Evolutionary conservation across 2,329 filamentous ascomycete species (phyloP).

Genomic region (Trichoderma polysporum): DNA sequence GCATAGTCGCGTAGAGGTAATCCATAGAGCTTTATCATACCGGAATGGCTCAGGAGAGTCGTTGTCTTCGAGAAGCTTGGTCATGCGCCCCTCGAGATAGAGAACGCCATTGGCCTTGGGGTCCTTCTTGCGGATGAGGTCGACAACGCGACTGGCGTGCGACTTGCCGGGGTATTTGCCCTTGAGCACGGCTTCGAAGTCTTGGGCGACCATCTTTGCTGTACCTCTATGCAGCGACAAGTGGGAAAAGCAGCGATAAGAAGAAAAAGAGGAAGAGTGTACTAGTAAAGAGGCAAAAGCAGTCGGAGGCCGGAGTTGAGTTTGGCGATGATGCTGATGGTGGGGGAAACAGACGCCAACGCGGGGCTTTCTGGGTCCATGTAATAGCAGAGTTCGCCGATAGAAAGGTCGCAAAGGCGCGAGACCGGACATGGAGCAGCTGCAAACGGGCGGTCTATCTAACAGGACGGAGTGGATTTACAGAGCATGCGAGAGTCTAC

Average conservation of each 20-base stretch:
- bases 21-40: conserved; percentile 45
- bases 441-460: neutral
- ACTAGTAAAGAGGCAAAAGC: neutral
- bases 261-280: neutral
- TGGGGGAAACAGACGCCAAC: conserved; percentile 8
- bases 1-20: neutral
- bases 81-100: conserved; percentile 84
- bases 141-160: conserved; percentile 80
- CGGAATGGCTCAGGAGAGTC: conserved; percentile 80
- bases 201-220: conserved; percentile 38
- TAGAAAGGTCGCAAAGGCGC: neutral
- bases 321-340: conserved; percentile 9
- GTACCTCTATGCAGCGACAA: neutral
- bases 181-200: conserved; percentile 55
- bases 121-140: conserved; percentile 68
- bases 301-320: neutral
- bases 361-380: conserved; percentile 11
- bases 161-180: conserved; percentile 79
- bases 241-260: neutral
- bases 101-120: conserved; percentile 68
- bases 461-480: neutral
- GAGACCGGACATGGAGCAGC: neutral
- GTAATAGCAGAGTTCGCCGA: conserved; percentile 6
- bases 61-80: conserved; percentile 82
- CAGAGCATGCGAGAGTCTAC: neutral